Base-by-base conservation (phyloP, 1,284 basidiomycete species). In the Sanghuangporus weigelae region DNA sequence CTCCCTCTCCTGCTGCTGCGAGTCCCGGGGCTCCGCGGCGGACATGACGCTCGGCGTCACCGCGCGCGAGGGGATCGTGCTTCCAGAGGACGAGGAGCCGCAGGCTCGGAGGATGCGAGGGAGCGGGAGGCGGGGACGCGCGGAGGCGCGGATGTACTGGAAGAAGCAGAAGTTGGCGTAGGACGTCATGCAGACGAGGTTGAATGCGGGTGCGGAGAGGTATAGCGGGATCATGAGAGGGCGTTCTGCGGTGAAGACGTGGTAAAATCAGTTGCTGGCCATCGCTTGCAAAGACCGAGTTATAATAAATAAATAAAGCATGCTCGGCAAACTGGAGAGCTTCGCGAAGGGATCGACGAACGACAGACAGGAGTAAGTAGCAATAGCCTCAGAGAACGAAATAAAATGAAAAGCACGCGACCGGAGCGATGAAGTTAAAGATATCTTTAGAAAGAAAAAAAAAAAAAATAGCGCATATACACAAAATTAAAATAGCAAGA, bases 151-250 rank as follows among this genome's bases (percentile, higher is more conserved):
- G 68, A 93, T 79, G 73, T 93, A 83, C 63, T 86, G 83, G 68
- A 95, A 78, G 77, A 95, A 94, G 74, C 86, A 89, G 73, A 93
- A 95, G 75, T 88, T 86, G 63, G 83, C 82, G 76, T 88, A 95
- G 8, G 90, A 93, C 2, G 84, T 81, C 77, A 95, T 84, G 44
- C 84, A 84, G 35, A 84, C 87, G 63, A 88, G 79, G 70, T 84
- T 87, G 76, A 85, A 88, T 4, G 84, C 90, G 6, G 91, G 79
- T 1, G 91, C 80, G 1, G 92, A 94, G 59, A 92, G 78, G 74
- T 94, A 94, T 66, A 95, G 84, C 7, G 91, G 89, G 58, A 89
- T 79, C 64, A 95, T 87, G 19, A 85, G 77, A 1, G 93, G 93
- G 50, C 91, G 89, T 73, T 87, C 92, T 93, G 70, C 53, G n/a